phyloP scores from a whole-genome alignment of 2,329 filamentous ascomycete species.

The Colletotrichum noveboracense region DNA sequence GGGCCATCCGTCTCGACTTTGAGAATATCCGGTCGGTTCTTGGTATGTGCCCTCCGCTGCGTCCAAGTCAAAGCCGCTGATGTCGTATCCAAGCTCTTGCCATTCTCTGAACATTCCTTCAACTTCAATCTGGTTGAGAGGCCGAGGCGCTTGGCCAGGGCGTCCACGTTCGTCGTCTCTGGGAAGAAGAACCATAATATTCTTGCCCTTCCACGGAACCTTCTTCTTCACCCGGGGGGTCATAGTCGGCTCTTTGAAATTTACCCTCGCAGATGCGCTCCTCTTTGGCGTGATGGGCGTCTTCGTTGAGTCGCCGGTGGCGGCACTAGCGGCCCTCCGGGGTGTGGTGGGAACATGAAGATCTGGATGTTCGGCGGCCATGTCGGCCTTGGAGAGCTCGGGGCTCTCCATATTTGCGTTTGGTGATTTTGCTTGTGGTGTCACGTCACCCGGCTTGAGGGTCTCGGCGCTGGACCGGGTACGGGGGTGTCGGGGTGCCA shows the following conservation, averaged over 20 bases:
- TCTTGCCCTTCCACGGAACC: slow-evolving; percentile 77
- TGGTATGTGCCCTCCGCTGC: slow-evolving; percentile 13
- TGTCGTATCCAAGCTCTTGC: slow-evolving; percentile 73
- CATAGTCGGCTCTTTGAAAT: slow-evolving; percentile 41
- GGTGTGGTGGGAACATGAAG: slow-evolving; percentile 29
- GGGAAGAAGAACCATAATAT: slow-evolving; percentile 73
- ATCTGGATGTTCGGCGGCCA: slow-evolving; percentile 8
- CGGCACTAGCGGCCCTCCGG: slow-evolving; percentile 30
- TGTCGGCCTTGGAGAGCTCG: slow-evolving; percentile 9
- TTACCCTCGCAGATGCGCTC: slow-evolving; percentile 35
- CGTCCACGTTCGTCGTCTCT: slow-evolving; percentile 70
- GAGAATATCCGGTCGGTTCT: slow-evolving; percentile 50
- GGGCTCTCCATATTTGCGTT: slow-evolving; percentile 17
- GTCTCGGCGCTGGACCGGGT: slow-evolving; percentile 63
- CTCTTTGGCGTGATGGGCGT: slow-evolving; percentile 40
- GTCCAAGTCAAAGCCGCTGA: slow-evolving; percentile 70
- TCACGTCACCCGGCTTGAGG: slow-evolving; percentile 42
- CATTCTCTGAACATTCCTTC: slow-evolving; percentile 68
- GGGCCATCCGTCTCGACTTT: slow-evolving; percentile 75
- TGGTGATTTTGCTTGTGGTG: background rate
- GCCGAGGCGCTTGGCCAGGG: slow-evolving; percentile 56
- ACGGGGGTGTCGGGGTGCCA: slow-evolving; percentile 42
- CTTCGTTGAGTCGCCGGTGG: slow-evolving; percentile 31
- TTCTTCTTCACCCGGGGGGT: slow-evolving; percentile 72
- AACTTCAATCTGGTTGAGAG: slow-evolving; percentile 61